Conservation (phyloP, 2,329 filamentous ascomycete genomes). For the Huntiella decipiens region DNA sequence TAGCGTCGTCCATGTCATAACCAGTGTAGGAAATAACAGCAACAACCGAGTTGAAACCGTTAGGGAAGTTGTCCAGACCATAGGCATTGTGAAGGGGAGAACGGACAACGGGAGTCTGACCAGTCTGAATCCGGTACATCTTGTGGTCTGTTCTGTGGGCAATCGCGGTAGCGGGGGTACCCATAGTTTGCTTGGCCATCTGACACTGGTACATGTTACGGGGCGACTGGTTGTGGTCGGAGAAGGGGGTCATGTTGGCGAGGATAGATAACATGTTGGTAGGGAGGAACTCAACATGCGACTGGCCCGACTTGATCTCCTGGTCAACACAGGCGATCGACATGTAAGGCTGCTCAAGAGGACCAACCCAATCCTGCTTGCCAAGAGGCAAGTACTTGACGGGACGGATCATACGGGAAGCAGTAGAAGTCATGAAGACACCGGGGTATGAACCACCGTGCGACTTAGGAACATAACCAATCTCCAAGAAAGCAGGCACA, state of each 20-base stretch:
- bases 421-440: conserved; percentile 76
- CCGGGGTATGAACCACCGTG: conserved; percentile 90
- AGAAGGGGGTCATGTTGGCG: conserved; percentile 97
- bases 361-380: conserved; percentile 72
- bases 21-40: conserved; percentile 97
- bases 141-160: conserved; percentile 93
- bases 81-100: conserved; percentile 89
- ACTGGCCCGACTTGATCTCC: conserved; percentile 76
- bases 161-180: conserved; percentile 73
- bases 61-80: conserved; percentile 94
- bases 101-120: conserved; percentile 84
- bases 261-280: conserved; percentile 96
- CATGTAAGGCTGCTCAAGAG: conserved; percentile 96
- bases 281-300: conserved; percentile 82
- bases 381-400: conserved; percentile 82
- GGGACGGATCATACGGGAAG: conserved; percentile 73
- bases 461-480: conserved; percentile 77
- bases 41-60: conserved; percentile 86
- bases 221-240: conserved; percentile 94
- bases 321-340: conserved; percentile 81
- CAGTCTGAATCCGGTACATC: conserved; percentile 81
- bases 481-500: conserved; percentile 69
- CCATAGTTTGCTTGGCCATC: conserved; percentile 99
- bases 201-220: conserved; percentile 99
- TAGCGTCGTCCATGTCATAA: conserved; percentile 99